A percentile compares a stretch with the other conserved stretches of the same genome.
phyloP scores from a whole-genome alignment of 371 early-diverging fungal genomes.

The Mortierella sp. region DNA sequence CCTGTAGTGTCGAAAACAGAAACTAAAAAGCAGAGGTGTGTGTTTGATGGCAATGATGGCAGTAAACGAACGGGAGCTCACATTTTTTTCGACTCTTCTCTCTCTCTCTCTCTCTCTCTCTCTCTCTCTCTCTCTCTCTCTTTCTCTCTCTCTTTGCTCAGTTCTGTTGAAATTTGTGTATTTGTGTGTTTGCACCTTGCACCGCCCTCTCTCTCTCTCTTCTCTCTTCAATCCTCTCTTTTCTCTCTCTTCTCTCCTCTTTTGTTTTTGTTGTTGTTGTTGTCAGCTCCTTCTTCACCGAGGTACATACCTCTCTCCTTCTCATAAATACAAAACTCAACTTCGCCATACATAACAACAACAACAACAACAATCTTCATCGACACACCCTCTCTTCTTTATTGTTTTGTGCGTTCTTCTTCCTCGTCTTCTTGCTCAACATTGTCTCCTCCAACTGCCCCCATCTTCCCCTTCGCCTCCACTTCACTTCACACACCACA shows the following conservation, averaged over 20 bases:
- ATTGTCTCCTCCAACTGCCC: neutral
- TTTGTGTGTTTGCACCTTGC: conserved; percentile 1
- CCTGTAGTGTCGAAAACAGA: neutral
- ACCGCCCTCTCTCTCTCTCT: neutral
- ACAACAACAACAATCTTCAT: neutral
- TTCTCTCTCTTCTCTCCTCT: neutral
- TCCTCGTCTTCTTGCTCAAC: neutral
- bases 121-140: no score
- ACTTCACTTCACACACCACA: neutral
- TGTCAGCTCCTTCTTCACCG: neutral
- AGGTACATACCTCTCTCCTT: neutral
- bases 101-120: no score
- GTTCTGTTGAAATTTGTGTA: neutral
- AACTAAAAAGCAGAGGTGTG: no score
- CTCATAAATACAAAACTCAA: neutral
- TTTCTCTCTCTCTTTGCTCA: no score
- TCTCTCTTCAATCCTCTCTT: neutral
- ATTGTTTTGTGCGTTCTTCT: neutral
- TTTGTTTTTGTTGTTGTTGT: neutral
- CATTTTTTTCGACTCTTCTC: no score
- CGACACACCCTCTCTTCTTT: neutral
- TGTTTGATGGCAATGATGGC: no score
- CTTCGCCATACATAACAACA: no score
- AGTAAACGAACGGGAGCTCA: no score
- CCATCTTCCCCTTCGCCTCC: neutral